A percentile compares a stretch with the other conserved stretches of the same genome.
These are phyloP conservation scores for Termitomyces sp. DNA, from an alignment of 1,284 basidiomycete genomes.

Conservation along the genomic window DNA sequence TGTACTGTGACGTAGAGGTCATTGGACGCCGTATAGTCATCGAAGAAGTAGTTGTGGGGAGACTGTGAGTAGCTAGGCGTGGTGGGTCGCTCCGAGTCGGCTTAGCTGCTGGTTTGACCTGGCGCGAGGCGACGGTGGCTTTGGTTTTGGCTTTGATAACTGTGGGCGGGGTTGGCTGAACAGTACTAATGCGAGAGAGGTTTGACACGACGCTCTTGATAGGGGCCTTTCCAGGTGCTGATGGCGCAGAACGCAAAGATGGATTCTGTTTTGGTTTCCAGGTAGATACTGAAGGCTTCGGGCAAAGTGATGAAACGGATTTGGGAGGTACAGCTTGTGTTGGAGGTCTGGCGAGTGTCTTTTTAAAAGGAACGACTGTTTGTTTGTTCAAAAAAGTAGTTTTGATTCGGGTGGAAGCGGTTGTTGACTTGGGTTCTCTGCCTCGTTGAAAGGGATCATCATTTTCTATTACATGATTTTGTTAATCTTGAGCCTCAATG, in stretches of 20 bases:
- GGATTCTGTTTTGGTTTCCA: neutral
- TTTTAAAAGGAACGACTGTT: neutral
- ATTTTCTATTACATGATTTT: conserved; percentile 15
- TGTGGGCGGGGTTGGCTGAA: neutral
- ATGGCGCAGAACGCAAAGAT: conserved; percentile 2
- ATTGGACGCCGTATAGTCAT: conserved; percentile 8
- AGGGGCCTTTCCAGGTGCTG: neutral
- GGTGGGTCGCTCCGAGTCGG: neutral
- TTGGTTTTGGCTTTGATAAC: neutral
- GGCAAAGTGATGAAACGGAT: neutral
- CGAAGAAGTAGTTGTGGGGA: conserved; percentile 1
- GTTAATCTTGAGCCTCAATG: neutral
- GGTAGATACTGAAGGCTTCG: neutral
- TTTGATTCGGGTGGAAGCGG: neutral
- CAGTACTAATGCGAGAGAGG: neutral
- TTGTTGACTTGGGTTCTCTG: neutral
- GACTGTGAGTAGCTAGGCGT: conserved; percentile 10
- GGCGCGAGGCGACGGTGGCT: neutral
- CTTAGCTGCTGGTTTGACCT: neutral
- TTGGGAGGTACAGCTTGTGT: neutral
- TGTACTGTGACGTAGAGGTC: conserved; percentile 11
- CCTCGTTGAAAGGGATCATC: conserved; percentile 23
- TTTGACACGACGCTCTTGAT: neutral
- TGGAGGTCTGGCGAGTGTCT: neutral
- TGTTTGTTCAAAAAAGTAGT: neutral